Base-by-base conservation (phyloP, 345 rosid species). In the Lagerstroemia speciosa region DNA sequence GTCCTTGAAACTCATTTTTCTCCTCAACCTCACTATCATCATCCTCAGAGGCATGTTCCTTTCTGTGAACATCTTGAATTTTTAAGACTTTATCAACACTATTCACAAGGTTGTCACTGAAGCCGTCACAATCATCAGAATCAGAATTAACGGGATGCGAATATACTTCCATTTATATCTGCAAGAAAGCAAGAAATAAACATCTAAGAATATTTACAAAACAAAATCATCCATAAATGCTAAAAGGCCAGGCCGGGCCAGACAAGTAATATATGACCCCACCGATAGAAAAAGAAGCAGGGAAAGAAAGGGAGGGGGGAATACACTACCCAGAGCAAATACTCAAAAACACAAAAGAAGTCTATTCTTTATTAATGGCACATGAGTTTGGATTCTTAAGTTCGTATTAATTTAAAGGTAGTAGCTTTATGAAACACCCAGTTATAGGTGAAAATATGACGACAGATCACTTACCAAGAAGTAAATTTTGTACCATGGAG, bases 11-110 rank as follows among this genome's bases (percentile, higher is more conserved):
- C 72, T 69, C 66, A 31, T 57, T 24, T 15, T 38, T 77, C 65
- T 78, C 83, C 64, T 71, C 73, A 38, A 64, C 76, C 74, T 73
- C 80, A 58, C 81, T 78, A 17, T 65, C 68, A 74, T 80, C 78
- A 64, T 74, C 81, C 62, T 81, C 84, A 48, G 81, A 78, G 48
- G 63, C 20, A 67, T 24, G 11, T 26, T 62, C 43, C 38, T 19
- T 30, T 34, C 72, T 87, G 48, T 62, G 75, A 33, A 60, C 57
- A 72, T 77, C 81, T 60, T 80, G 69, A 50, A 78, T 62, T 30
- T 38, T 67, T 10, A 65, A 72, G 61, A 66, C 63, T 62, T 74
- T 60, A 17, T 65, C 40, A 22, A 71, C 27, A n/a, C 62, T 72
- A 53, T 66, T 76, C 37, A 15, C 30, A 24, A 30, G 45, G 6